Base-by-base conservation (phyloP, 306 rosid species). In the Malus fusca region DNA sequence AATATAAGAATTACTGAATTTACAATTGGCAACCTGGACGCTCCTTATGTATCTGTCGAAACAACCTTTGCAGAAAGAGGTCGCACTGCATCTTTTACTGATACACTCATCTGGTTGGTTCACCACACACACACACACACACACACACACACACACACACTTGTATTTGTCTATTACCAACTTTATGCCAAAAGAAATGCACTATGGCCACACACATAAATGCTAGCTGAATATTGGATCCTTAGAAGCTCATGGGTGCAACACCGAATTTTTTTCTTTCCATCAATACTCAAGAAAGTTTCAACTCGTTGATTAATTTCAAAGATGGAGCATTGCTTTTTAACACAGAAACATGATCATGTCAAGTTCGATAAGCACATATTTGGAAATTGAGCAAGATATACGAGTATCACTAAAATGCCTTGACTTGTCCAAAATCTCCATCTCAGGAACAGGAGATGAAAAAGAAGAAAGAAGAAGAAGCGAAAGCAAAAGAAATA, bases 401-500 rank as follows among this genome's bases (percentile, higher is more conserved):
- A 22, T 58, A 48, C 1, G 7, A n/a, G 15, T 58, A 10, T 4
- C 15, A 0, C 63, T 22, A 10, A 58, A 48, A 15, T 48, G 53
- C 53, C 17, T 48, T 14, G 53, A 14, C 5, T 48, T 48, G 14
- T 46, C 51, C 52, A 13, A 46, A 73, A 68, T 79, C 78, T 68
- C 46, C 72, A 65, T 77, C 25, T 37, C 85, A 92, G 99, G 98
- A 92, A 55, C 84, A 88, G 66, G 97, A 84, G 84, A 62, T 80
- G 82, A 84, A 92, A 83, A 89, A 64, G 85, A 92, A 90, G 84
- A 71, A 73, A 81, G 89, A 77, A 80, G 93, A 88, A 35, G 96
- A 85, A 80, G 75, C 84, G 69, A 88, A 83, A 81, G 88, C 85
- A 1, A 89, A 83, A 76, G 89, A 87, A 82, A 58, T 85, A 83